Percentiles rank a stretch among this genome's conserved stretches.
These are phyloP conservation scores for Mortierella sp. DNA, from an alignment of 371 early-diverging fungal species.

Conservation along the genomic window DNA sequence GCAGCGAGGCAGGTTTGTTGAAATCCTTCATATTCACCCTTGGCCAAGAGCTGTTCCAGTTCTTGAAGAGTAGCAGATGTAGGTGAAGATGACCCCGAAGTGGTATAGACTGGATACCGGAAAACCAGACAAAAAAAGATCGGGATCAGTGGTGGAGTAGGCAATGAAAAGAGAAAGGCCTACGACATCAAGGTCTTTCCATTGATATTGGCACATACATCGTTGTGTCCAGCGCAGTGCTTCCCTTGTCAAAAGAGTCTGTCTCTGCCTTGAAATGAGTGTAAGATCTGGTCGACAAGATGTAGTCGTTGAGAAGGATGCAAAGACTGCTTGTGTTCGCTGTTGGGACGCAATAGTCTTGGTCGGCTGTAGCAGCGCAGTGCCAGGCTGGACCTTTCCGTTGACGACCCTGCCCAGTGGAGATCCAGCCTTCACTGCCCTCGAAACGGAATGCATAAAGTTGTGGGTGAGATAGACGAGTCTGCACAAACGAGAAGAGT, in stretches of 20 bases:
- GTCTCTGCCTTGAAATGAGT: neutral
- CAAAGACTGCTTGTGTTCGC: neutral
- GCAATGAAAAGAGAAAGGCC: neutral
- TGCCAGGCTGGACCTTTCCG: neutral
- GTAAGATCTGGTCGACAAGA: neutral
- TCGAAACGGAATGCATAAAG: constrained; percentile 13
- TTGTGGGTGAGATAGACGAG: neutral
- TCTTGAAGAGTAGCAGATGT: constrained; percentile 19
- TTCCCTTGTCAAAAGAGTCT: neutral
- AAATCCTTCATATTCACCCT: constrained; percentile 34
- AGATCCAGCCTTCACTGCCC: constrained; percentile 26
- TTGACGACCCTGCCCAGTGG: constrained; percentile 20
- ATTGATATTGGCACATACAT: neutral
- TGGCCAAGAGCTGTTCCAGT: constrained; percentile 30
- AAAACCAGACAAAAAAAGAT: neutral
- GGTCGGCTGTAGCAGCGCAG: constrained; percentile 16
- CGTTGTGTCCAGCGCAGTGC: constrained; percentile 3
- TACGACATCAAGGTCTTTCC: neutral
- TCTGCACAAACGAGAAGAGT: too few species aligned
- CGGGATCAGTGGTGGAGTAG: neutral
- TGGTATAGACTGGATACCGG: neutral
- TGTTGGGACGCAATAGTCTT: constrained; percentile 7
- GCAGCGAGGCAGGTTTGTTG: constrained; percentile 26
- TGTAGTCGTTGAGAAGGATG: neutral
- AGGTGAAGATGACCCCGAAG: constrained; percentile 9